Evolutionary conservation across 2,329 filamentous ascomycete genomes (phyloP), one percentile per base, ranked within the genome.

Genomic region (Fusarium chaquense): DNA sequence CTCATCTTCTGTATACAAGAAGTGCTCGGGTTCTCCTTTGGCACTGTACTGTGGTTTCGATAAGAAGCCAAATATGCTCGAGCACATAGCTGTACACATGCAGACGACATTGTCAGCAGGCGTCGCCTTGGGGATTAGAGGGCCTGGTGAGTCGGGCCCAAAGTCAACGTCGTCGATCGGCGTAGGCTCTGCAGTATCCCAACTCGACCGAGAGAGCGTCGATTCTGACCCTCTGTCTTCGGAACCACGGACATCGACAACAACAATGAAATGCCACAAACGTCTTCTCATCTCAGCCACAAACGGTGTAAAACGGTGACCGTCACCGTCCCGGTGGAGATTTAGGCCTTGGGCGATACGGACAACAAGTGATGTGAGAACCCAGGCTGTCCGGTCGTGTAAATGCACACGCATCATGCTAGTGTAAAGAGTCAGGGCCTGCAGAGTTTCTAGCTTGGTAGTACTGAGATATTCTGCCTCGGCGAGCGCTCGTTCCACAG

Each of bases 241-340:
- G 9, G 86, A 83, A 2, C 83, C 83, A 10, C 85, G 83, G 30
- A 84, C 80, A 67, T 91, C 89, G 3, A 90, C 81, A n/a, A 88
- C 82, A 32, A 89, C 76, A n/a, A 91, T 83, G 67, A 90, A 86
- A 79, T 86, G 87, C 85, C 88, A 91, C 0, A 90, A 74, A 4
- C 89, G 83, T 11, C 89, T 83, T 22, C 88, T 83, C 78, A 90
- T 84, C 76, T 90, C 86, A 5, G 83, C 82, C 59, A 90, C 84
- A 65, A 87, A 90, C 0, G 85, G 82, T 0, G 78, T 70, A 45
- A 80, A 78, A 2, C 74, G 70, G 8, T 74, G 73, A 7, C 77
- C 78, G 38, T 77, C 75, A 5, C 80, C 79, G 65, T 85, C 83
- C 7, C 79, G 80, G 55, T 84, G 82, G 6, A 85, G 74, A 36